Conservation (phyloP, 331 rosid species). For the Cucumis variabilis region DNA sequence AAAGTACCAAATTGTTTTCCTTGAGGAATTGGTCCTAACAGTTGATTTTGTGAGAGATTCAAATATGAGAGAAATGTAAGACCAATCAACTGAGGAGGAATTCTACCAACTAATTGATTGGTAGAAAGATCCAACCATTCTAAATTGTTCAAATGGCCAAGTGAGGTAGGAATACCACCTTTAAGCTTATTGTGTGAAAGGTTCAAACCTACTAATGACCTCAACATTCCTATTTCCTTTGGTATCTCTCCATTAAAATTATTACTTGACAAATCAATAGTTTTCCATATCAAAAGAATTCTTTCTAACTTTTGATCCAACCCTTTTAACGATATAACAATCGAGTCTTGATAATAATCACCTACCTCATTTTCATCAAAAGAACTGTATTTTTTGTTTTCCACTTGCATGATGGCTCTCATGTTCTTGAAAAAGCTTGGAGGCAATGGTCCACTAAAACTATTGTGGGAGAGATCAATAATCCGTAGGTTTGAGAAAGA, state of each 20-base stretch:
- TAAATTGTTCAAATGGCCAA: slow-evolving; percentile 58
- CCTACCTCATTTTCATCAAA: background rate
- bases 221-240: slow-evolving; percentile 49
- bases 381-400: background rate
- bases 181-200: slow-evolving; percentile 68
- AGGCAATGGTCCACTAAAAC: background rate
- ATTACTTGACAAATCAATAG: slow-evolving; percentile 58
- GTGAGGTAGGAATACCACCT: slow-evolving; percentile 64
- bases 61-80: slow-evolving; percentile 81
- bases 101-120: slow-evolving; percentile 57
- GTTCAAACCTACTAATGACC: slow-evolving; percentile 64
- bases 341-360: background rate
- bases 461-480: background rate
- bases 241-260: slow-evolving; percentile 67
- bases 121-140: slow-evolving; percentile 84
- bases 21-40: slow-evolving; percentile 65
- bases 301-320: slow-evolving; percentile 55
- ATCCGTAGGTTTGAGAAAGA: background rate
- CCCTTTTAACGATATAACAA: slow-evolving; percentile 53
- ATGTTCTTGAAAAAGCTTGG: background rate
- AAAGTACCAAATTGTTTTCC: slow-evolving; percentile 83
- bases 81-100: slow-evolving; percentile 65
- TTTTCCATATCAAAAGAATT: slow-evolving; percentile 52
- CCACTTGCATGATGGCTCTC: slow-evolving; percentile 2
- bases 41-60: slow-evolving; percentile 79